phyloP scores from a whole-genome alignment of 2,329 filamentous ascomycete genomes.

The Metarhizium guizhouense region DNA sequence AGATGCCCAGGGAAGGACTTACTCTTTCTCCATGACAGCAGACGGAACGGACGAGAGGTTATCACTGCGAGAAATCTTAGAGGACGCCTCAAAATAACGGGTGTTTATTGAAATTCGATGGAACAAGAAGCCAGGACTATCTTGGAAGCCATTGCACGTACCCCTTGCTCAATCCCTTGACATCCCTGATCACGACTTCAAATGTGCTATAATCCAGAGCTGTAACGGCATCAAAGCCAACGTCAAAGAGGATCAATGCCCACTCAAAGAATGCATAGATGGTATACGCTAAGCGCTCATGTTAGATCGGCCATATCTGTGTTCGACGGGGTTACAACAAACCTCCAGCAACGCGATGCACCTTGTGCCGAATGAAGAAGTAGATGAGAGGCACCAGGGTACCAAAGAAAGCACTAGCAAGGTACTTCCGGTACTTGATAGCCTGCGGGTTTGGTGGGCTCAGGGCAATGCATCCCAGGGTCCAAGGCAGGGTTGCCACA shows the following conservation, averaged over 20 bases:
- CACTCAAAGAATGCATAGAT: slow-evolving; percentile 98
- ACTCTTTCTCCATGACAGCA: slow-evolving; percentile 63
- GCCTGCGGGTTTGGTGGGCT: slow-evolving; percentile 78
- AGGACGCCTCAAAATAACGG: slow-evolving; percentile 20
- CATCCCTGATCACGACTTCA: slow-evolving; percentile 80
- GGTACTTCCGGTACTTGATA: slow-evolving; percentile 79
- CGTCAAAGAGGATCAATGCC: slow-evolving; percentile 88
- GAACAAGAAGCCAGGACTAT: slow-evolving; percentile 44
- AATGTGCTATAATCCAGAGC: slow-evolving; percentile 84
- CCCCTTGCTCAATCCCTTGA: slow-evolving; percentile 90
- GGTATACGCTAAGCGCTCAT: slow-evolving; percentile 68
- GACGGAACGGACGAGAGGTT: slow-evolving; percentile 36
- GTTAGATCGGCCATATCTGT: not conserved
- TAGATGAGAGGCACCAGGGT: slow-evolving; percentile 86
- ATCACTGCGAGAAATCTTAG: slow-evolving; percentile 38
- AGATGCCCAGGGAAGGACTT: slow-evolving; percentile 29
- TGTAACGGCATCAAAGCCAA: slow-evolving; percentile 92
- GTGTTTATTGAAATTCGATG: slow-evolving; percentile 22
- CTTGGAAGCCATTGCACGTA: slow-evolving; percentile 95
- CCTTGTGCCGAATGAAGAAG: slow-evolving; percentile 98
- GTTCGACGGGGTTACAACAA: slow-evolving; percentile 23
- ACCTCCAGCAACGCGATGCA: slow-evolving; percentile 91
- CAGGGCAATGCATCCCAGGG: slow-evolving; percentile 75
- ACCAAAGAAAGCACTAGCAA: slow-evolving; percentile 79
- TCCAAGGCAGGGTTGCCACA: slow-evolving; percentile 92